Evolutionary conservation across 306 rosid species (phyloP), one percentile per base, ranked within the genome.

Genomic region (Trifolium repens): DNA sequence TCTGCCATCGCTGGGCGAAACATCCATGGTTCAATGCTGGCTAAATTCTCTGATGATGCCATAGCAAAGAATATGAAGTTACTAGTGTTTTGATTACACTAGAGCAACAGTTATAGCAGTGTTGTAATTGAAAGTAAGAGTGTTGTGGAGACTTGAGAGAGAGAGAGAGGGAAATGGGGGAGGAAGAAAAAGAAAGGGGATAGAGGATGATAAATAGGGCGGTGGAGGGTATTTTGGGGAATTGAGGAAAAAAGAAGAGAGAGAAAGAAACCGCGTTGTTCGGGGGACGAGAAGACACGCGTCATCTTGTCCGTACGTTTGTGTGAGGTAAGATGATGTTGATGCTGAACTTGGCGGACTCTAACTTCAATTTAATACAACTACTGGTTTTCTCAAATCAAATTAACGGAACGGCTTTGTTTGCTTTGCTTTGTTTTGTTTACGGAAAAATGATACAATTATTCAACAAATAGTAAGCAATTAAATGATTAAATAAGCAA

Each of bases 231-330:
- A 71, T 60, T 69, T 55, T 61, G 40, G 79, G 26, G 53, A 59
- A 40, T 30, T 30, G 74, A 39, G 46, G 47, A 22, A 26, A 26
- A 58, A 63, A 22, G 5, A 3, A 17, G 66, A 59, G 44, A 63
- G 73, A 43, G 60, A 69, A 17, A 53, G 96, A 93, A 93, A 90
- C 67, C 98, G 96, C 96, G 98, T 93, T 71, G 84, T 83, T 75
- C 9, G 76, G 82, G 80, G 15, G 57, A 34, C 1, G 69, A 54
- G 57, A 55, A 55, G 78, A 88, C 98, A 91, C 98, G 96, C 91
- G 96, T 90, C 89, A 74, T 1, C 2, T 13, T 74, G 1, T 81
- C 84, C 82, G 88, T 86, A 88, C 88, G 35, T 67, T 32, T 0
- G 5, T 46, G 3, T 76, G 42, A 52, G 52, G 63, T 64, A 52